These are phyloP conservation scores for Puccinia sorghi DNA, from an alignment of 1,284 basidiomycete genomes.

Conservation along the genomic window DNA sequence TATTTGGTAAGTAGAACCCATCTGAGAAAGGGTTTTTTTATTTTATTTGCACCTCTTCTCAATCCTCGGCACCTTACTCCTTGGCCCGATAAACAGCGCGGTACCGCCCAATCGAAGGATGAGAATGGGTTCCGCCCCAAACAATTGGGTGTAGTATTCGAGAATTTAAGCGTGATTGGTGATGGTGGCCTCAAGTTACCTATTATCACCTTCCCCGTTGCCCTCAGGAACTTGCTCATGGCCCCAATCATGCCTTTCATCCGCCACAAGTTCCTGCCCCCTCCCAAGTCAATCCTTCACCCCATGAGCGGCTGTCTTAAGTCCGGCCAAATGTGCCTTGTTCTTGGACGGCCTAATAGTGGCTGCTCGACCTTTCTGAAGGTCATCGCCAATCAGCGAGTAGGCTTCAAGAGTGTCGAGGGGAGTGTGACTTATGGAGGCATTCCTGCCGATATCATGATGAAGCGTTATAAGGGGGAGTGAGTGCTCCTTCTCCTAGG, in stretches of 20 bases:
- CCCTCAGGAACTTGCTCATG: slow-evolving; percentile 66
- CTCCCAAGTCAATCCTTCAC: slow-evolving; percentile 56
- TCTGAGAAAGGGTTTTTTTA: background rate
- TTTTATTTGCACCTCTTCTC: background rate
- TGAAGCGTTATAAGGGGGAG: slow-evolving; percentile 46
- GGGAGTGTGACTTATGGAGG: slow-evolving; percentile 71
- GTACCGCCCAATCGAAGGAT: slow-evolving; percentile 3
- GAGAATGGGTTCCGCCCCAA: slow-evolving; percentile 63
- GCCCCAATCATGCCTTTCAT: slow-evolving; percentile 61
- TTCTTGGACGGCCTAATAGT: slow-evolving; percentile 64
- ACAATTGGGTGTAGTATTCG: slow-evolving; percentile 73
- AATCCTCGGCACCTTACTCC: background rate
- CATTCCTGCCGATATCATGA: slow-evolving; percentile 57
- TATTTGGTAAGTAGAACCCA: slow-evolving; percentile 6
- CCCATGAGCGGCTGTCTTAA: slow-evolving; percentile 74
- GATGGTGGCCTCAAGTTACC: slow-evolving; percentile 64
- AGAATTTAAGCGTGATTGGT: slow-evolving; percentile 73
- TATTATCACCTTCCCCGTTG: slow-evolving; percentile 62
- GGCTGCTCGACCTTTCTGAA: slow-evolving; percentile 60
- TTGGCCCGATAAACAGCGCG: background rate
- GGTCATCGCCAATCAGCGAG: slow-evolving; percentile 58
- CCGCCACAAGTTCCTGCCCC: slow-evolving; percentile 52
- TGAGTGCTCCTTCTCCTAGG: background rate
- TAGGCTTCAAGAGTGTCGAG: slow-evolving; percentile 59
- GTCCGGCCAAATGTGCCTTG: slow-evolving; percentile 66